Conservation (phyloP, 2,329 filamentous ascomycete species). For the Colletotrichum sp. region DNA sequence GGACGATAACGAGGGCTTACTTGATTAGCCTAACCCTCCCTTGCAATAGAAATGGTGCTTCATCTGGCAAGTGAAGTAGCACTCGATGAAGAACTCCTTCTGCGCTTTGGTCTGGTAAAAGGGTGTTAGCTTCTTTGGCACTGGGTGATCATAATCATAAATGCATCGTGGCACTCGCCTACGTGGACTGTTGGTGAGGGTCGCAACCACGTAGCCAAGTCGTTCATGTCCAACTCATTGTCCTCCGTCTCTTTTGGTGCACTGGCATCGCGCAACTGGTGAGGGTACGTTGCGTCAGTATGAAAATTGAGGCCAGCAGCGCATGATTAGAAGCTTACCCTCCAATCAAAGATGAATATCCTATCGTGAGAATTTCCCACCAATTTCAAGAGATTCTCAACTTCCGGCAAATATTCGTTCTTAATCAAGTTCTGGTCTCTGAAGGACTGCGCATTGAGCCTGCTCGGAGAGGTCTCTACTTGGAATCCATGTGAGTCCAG, state of each 20-base stretch:
- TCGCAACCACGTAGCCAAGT: constrained; percentile 24
- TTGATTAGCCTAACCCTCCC: neutral
- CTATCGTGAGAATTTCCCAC: neutral
- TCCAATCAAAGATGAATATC: neutral
- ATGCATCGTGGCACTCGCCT: neutral
- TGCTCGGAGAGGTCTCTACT: neutral
- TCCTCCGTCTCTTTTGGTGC: neutral
- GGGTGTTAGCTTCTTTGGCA: accelerated
- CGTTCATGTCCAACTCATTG: constrained; percentile 31
- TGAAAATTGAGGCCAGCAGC: too few relatives aligned
- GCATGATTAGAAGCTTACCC: neutral
- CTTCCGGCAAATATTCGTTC: neutral
- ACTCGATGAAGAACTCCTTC: neutral
- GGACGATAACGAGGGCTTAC: neutral
- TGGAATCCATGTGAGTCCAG: neutral
- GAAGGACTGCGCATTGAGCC: neutral
- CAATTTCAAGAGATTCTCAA: neutral
- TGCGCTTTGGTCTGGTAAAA: neutral
- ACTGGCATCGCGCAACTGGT: neutral
- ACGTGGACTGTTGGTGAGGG: constrained; percentile 19
- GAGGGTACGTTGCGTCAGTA: neutral
- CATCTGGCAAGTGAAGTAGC: neutral
- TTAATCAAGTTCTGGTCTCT: neutral
- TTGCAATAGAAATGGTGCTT: neutral
- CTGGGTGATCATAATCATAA: neutral